These are phyloP conservation scores for Solanum piurae DNA, from an alignment of 257 asterid species.

Conservation along the genomic window DNA sequence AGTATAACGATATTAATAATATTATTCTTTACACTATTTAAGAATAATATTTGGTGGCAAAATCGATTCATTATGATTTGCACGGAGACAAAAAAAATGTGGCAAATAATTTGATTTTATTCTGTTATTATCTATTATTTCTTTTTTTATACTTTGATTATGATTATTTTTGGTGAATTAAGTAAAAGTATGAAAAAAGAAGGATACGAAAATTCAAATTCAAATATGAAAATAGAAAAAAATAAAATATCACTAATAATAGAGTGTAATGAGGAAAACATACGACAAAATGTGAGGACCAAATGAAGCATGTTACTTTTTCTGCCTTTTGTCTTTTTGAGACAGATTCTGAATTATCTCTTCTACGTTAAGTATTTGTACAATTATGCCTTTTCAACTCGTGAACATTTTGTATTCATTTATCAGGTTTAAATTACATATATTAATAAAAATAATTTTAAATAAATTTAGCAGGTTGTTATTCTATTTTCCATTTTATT, in stretches of 20 bases:
- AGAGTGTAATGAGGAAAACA: background rate
- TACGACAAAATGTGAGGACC: background rate
- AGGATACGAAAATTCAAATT: background rate
- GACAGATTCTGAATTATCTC: background rate
- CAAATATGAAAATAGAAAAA: too few relatives aligned
- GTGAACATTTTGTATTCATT: background rate
- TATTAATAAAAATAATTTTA: background rate
- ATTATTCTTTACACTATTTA: too few relatives aligned
- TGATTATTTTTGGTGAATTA: background rate
- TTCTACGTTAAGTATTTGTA: background rate
- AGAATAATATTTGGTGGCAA: too few relatives aligned
- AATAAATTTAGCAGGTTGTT: background rate
- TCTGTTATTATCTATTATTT: too few relatives aligned
- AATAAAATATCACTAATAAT: background rate
- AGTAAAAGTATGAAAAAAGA: background rate
- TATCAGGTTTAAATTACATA: background rate
- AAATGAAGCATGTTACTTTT: background rate
- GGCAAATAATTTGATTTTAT: too few relatives aligned
- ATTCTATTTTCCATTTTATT: background rate
- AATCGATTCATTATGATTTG: too few relatives aligned
- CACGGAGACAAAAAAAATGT: too few relatives aligned
- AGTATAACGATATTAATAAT: too few relatives aligned
- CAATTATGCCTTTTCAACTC: background rate
- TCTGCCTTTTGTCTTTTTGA: background rate
- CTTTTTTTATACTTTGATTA: too few relatives aligned